Evolutionary conservation across 1,139 yeast species (phyloP).

Genomic region (Candida sp.): DNA sequence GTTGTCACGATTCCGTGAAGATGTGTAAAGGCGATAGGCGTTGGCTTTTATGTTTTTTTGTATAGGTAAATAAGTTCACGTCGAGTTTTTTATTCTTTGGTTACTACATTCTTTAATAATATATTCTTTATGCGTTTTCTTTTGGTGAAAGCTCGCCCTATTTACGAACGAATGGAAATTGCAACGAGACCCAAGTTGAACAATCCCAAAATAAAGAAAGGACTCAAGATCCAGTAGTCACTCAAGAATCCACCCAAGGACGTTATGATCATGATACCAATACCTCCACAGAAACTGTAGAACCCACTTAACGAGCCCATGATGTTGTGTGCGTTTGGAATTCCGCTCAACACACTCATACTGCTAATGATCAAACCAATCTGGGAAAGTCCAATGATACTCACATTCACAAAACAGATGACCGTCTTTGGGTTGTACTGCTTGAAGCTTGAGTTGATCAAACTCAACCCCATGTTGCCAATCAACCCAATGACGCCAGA

Average conservation of each 20-base stretch:
- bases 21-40: background rate
- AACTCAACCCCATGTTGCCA: conserved; percentile 38
- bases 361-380: conserved; percentile 62
- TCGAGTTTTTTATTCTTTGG: background rate
- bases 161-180: conserved; percentile 3
- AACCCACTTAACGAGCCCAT: conserved; percentile 75
- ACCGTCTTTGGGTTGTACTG: conserved; percentile 40
- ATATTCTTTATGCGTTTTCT: background rate
- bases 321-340: conserved; percentile 24
- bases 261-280: conserved; percentile 66
- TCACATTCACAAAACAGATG: conserved; percentile 32
- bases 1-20: conserved; percentile 16
- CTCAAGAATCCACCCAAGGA: conserved; percentile 66
- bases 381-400: conserved; percentile 46
- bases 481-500: conserved; percentile 47
- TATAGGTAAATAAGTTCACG: background rate
- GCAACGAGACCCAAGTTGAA: conserved; percentile 31
- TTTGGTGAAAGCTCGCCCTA: background rate
- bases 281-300: conserved; percentile 67
- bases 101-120: background rate
- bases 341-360: conserved; percentile 44
- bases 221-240: conserved; percentile 61
- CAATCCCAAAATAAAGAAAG: conserved; percentile 57
- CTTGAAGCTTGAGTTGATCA: conserved; percentile 12
- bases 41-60: background rate